phyloP scores from a whole-genome alignment of 176 grass and related monocot species.

The Oryza officinalis region DNA sequence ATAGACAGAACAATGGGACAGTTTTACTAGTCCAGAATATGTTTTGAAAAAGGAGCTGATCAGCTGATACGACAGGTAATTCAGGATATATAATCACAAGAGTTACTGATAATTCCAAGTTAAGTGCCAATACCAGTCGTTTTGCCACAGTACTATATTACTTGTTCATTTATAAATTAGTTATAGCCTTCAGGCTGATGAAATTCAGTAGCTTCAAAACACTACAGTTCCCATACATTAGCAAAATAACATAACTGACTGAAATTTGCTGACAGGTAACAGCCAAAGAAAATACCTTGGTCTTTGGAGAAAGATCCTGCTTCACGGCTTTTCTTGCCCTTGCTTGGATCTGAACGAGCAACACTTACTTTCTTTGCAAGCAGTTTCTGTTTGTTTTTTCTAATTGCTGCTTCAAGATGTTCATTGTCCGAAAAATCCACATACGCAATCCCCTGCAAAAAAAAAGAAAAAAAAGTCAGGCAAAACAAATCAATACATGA shows the following conservation, averaged over 20 bases:
- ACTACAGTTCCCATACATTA: background rate
- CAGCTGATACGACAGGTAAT: background rate
- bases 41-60: background rate
- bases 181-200: slow-evolving; percentile 10
- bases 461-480: slow-evolving; percentile 21
- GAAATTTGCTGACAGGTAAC: background rate
- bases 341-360: slow-evolving; percentile 82
- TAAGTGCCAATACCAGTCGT: background rate
- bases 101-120: background rate
- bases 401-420: slow-evolving; percentile 83
- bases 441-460: slow-evolving; percentile 86
- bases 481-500: slow-evolving; percentile 26
- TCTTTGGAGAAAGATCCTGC: slow-evolving; percentile 40
- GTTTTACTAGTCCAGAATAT: background rate
- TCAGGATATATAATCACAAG: slow-evolving; percentile 3
- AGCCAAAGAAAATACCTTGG: slow-evolving; percentile 47
- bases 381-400: slow-evolving; percentile 76
- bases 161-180: background rate
- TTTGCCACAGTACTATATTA: background rate
- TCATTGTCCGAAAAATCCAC: slow-evolving; percentile 87
- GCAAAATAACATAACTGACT: background rate
- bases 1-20: background rate
- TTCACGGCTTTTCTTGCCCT: slow-evolving; percentile 58
- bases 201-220: background rate
- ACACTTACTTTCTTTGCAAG: slow-evolving; percentile 79